phyloP scores from a whole-genome alignment of 257 asterid species.

The Gynochthodes officinalis region DNA sequence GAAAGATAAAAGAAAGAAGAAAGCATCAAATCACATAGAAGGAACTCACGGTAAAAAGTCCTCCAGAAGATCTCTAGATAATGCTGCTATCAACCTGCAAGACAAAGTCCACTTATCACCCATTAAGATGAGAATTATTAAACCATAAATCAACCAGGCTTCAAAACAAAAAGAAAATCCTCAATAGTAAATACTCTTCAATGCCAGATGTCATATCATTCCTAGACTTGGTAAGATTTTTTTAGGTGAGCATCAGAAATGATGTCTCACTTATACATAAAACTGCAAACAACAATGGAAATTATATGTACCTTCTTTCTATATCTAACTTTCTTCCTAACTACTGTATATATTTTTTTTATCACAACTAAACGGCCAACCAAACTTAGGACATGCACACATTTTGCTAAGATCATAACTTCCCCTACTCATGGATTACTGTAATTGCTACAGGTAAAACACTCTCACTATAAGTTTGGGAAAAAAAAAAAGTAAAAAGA shows the following conservation, averaged over 20 bases:
- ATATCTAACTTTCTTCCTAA: neutral
- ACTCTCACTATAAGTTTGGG: neutral
- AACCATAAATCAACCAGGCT: constrained; percentile 2
- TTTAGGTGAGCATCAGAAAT: neutral
- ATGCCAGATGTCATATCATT: neutral
- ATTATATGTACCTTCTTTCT: neutral
- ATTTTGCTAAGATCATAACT: neutral
- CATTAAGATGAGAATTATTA: constrained; percentile 6
- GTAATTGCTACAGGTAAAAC: neutral
- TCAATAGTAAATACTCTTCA: neutral
- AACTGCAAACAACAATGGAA: neutral
- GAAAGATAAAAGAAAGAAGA: neutral
- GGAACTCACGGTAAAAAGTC: constrained; percentile 80
- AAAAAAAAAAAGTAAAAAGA: neutral
- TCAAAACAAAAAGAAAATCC: neutral
- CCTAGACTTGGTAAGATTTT: neutral
- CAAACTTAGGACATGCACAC: neutral
- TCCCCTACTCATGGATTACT: neutral
- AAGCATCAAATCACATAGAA: constrained; percentile 10
- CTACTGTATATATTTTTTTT: too few species aligned
- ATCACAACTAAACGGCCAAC: neutral
- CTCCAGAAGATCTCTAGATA: constrained; percentile 80
- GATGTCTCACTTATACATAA: neutral
- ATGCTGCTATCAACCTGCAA: constrained; percentile 78
- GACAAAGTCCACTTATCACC: constrained; percentile 9